Conservation (phyloP, 257 asterid species). For the Nemophila menziesii region DNA sequence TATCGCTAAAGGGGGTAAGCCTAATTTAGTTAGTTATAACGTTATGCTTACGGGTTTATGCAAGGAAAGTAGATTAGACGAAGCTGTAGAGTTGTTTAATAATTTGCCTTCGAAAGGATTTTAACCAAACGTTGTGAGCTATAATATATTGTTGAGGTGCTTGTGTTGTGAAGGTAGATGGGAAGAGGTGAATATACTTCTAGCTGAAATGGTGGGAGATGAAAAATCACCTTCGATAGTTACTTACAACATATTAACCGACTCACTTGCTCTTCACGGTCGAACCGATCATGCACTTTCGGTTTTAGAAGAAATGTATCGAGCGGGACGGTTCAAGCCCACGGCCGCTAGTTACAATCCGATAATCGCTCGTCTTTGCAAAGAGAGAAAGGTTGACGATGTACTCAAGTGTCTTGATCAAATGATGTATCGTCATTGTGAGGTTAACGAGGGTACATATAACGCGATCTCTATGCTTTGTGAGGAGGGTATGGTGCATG, state of each 20-base stretch:
- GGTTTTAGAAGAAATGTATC: slow-evolving; percentile 54
- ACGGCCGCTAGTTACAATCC: slow-evolving; percentile 77
- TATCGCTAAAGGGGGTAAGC: slow-evolving; percentile 58
- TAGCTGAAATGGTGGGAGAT: slow-evolving; percentile 67
- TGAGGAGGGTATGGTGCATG: slow-evolving; percentile 53
- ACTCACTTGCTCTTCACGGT: slow-evolving; percentile 63
- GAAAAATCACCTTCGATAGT: slow-evolving; percentile 55
- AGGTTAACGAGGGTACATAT: slow-evolving; percentile 68
- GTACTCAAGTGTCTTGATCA: slow-evolving; percentile 47
- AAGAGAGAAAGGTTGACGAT: slow-evolving; percentile 43
- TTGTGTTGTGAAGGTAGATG: slow-evolving; percentile 69
- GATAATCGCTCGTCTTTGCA: slow-evolving; percentile 48
- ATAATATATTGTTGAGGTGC: slow-evolving; percentile 70
- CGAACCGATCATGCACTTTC: slow-evolving; percentile 55
- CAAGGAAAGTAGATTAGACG: slow-evolving; percentile 67
- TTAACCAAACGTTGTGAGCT: slow-evolving; percentile 75
- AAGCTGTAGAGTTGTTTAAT: slow-evolving; percentile 58
- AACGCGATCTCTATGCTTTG: slow-evolving; percentile 68
- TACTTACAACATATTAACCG: slow-evolving; percentile 57
- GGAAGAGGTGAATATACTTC: slow-evolving; percentile 76
- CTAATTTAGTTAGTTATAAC: slow-evolving; percentile 74
- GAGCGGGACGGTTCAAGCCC: slow-evolving; percentile 45
- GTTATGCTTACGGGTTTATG: slow-evolving; percentile 74
- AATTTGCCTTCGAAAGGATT: slow-evolving; percentile 60
- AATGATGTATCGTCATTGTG: slow-evolving; percentile 43